These are phyloP conservation scores for Sporothrix protearum DNA, from an alignment of 2,329 filamentous ascomycete species.

Conservation along the genomic window DNA sequence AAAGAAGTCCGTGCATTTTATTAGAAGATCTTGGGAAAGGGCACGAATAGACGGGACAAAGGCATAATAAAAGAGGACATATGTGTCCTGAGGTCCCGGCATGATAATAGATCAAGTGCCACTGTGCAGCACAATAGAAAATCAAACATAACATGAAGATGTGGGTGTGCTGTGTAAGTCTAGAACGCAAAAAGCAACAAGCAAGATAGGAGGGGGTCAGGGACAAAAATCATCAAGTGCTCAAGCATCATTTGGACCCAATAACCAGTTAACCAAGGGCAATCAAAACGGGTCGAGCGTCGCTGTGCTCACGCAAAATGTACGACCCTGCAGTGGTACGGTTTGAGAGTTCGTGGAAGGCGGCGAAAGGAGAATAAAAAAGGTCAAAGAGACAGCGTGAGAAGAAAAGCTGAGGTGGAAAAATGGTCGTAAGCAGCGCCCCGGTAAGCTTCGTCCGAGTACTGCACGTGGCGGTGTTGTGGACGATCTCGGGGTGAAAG, in stretches of 20 bases:
- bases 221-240: neutral
- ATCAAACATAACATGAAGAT: neutral
- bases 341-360: neutral
- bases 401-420: too few relatives aligned
- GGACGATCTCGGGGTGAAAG: neutral
- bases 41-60: neutral
- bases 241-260: slow-evolving; percentile 13
- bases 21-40: neutral
- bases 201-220: neutral
- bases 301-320: slow-evolving; percentile 5
- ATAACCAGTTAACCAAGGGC: slow-evolving; percentile 13
- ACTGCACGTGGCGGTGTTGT: slow-evolving; percentile 4
- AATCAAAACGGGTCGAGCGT: slow-evolving; percentile 15
- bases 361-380: neutral
- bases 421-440: neutral
- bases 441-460: slow-evolving; percentile 6
- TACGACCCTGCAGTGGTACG: slow-evolving; percentile 1
- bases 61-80: neutral
- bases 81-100: neutral
- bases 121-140: neutral
- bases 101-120: neutral
- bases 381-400: neutral
- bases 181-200: neutral
- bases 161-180: neutral
- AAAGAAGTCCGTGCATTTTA: neutral